Percentiles rank a stretch among this genome's conserved stretches.
These are phyloP conservation scores for Colletotrichum echinochloae DNA, from an alignment of 2,329 filamentous ascomycete species.

Conservation along the genomic window DNA sequence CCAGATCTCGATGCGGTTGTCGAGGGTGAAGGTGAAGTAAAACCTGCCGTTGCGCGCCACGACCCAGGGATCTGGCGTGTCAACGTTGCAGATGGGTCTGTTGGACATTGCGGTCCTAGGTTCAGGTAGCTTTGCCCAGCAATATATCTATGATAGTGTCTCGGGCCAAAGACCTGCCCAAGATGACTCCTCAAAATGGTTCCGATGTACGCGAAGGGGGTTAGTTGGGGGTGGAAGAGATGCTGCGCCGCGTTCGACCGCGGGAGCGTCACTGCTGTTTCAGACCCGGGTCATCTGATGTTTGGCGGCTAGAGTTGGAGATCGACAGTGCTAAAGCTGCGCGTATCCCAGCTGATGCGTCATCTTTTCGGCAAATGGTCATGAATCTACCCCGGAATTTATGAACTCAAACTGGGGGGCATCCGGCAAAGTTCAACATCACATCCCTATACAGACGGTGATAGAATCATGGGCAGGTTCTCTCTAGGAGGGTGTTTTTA, in stretches of 20 bases:
- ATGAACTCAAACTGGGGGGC: neutral
- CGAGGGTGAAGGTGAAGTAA: constrained; percentile 50
- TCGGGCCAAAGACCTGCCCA: neutral
- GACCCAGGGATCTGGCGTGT: constrained; percentile 50
- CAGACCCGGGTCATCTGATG: constrained; percentile 35
- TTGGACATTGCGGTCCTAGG: constrained; percentile 46
- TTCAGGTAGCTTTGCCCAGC: neutral
- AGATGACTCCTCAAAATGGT: neutral
- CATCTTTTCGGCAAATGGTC: constrained; percentile 31
- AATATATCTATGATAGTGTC: neutral
- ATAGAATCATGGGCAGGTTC: too few relatives aligned
- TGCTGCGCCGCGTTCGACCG: constrained; percentile 7
- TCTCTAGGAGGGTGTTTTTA: neutral
- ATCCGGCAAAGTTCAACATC: neutral
- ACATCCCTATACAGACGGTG: neutral
- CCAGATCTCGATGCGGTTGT: constrained; percentile 52
- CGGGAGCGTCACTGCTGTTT: constrained; percentile 33
- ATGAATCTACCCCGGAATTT: constrained; percentile 10
- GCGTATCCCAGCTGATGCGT: constrained; percentile 16
- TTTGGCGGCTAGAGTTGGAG: neutral
- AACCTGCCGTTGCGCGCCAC: constrained; percentile 44
- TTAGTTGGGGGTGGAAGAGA: neutral
- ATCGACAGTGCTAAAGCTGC: constrained; percentile 16
- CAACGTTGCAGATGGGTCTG: constrained; percentile 44
- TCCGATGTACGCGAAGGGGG: neutral